Conservation (phyloP, 2,329 filamentous ascomycete genomes). For the Alternaria alternata region DNA sequence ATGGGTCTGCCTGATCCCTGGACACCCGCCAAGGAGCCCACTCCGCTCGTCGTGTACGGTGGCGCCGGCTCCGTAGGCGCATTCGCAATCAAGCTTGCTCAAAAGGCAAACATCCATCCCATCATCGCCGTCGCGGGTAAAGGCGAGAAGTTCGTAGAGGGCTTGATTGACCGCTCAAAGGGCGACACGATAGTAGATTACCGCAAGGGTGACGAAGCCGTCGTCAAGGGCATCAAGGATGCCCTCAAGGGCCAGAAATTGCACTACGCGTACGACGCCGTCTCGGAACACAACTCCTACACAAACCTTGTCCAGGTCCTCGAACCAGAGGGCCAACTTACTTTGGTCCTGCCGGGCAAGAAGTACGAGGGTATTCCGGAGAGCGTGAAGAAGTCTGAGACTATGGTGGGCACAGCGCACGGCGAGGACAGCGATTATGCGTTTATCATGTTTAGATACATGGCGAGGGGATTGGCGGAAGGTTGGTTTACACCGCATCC, state of each 20-base stretch:
- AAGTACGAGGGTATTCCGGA: conserved; percentile 52
- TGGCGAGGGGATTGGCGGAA: conserved; percentile 58
- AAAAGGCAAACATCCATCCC: conserved; percentile 51
- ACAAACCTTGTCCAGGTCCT: conserved; percentile 52
- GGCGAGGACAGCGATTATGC: conserved; percentile 53
- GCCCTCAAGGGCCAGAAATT: conserved; percentile 56
- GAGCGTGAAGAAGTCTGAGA: conserved; percentile 49
- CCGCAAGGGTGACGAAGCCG: conserved; percentile 60
- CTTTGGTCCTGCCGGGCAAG: conserved; percentile 54
- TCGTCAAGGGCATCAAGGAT: conserved; percentile 52
- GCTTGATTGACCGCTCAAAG: conserved; percentile 49
- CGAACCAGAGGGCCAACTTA: conserved; percentile 44
- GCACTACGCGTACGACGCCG: conserved; percentile 65
- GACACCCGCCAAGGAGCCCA: conserved; percentile 32
- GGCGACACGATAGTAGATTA: conserved; percentile 61
- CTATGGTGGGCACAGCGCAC: conserved; percentile 48
- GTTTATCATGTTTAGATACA: conserved; percentile 55
- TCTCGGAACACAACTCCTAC: conserved; percentile 60
- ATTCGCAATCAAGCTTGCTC: conserved; percentile 53
- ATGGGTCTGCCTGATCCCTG: conserved; percentile 55
- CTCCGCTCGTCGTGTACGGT: conserved; percentile 53
- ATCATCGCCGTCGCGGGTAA: conserved; percentile 54
- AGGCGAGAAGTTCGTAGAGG: conserved; percentile 48
- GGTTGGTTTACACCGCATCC: conserved; percentile 62
- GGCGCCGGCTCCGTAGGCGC: conserved; percentile 53